Evolutionary conservation across 306 rosid species (phyloP).

Genomic region (Ammopiptanthus mongolicus): DNA sequence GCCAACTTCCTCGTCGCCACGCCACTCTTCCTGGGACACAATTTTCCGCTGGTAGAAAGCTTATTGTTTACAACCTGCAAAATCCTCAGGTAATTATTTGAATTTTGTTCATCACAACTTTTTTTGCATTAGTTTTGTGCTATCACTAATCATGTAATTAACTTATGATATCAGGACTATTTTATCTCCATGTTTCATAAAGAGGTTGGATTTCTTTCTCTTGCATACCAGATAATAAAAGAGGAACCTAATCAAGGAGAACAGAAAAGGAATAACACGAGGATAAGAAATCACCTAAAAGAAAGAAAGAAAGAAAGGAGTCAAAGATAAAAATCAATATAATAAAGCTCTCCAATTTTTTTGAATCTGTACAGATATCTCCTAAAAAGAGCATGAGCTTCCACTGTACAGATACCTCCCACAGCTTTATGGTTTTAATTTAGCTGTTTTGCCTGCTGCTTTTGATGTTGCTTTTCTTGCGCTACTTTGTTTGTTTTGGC

Average conservation of each 20-base stretch:
- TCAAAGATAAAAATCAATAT: not conserved
- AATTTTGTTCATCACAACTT: slow-evolving; percentile 3
- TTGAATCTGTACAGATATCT: not conserved
- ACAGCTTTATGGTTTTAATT: not conserved
- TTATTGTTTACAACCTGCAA: slow-evolving; percentile 82
- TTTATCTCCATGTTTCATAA: too few species aligned
- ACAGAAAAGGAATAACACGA: too few species aligned
- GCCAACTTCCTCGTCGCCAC: slow-evolving; percentile 83
- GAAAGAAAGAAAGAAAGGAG: too few species aligned
- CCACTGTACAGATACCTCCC: too few species aligned
- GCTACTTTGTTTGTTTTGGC: slow-evolving; percentile 43
- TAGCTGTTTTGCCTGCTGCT: slow-evolving; percentile 36
- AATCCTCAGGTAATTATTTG: slow-evolving; percentile 70
- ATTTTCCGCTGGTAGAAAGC: slow-evolving; percentile 93
- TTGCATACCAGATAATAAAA: too few species aligned
- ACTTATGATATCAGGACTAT: slow-evolving; percentile 1
- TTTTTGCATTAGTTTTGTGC: not conserved
- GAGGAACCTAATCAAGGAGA: too few species aligned
- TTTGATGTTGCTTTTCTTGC: slow-evolving; percentile 38
- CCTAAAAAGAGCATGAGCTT: too few species aligned
- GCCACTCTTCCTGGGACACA: slow-evolving; percentile 98
- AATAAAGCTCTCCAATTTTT: not conserved
- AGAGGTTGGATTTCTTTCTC: too few species aligned
- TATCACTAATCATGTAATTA: slow-evolving; percentile 7
- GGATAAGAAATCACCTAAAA: too few species aligned